phyloP scores from a whole-genome alignment of 805 yeast species.

The Kodamaea restingae region DNA sequence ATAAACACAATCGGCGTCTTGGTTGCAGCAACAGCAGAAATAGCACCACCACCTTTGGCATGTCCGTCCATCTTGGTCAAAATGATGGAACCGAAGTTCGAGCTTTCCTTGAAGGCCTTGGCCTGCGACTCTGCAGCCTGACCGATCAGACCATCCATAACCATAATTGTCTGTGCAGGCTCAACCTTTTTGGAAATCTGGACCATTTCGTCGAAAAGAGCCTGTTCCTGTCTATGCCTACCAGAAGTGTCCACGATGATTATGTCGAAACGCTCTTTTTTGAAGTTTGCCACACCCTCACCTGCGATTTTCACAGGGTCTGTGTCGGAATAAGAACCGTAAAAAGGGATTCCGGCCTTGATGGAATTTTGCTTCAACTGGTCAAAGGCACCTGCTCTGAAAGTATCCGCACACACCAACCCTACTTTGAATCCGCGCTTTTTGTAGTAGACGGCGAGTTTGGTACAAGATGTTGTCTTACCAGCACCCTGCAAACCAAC shows the following conservation, averaged over 20 bases:
- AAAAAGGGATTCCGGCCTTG: slow-evolving; percentile 89
- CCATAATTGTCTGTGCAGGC: slow-evolving; percentile 98
- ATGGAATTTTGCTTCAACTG: slow-evolving; percentile 97
- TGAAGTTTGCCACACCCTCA: slow-evolving; percentile 90
- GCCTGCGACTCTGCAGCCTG: slow-evolving; percentile 98
- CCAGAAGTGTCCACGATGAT: slow-evolving; percentile 98
- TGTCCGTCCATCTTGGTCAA: slow-evolving; percentile 98
- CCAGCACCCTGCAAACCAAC: slow-evolving; percentile 99
- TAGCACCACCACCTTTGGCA: slow-evolving; percentile 99
- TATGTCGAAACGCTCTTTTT: slow-evolving; percentile 84
- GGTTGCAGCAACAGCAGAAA: slow-evolving; percentile 96
- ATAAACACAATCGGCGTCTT: slow-evolving; percentile 91
- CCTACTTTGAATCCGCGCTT: slow-evolving; percentile 93
- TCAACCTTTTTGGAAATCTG: slow-evolving; percentile 83
- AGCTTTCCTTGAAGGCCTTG: slow-evolving; percentile 85
- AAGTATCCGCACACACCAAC: slow-evolving; percentile 97
- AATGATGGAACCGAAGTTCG: slow-evolving; percentile 92
- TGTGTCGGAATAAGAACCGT: slow-evolving; percentile 92
- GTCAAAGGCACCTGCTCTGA: slow-evolving; percentile 99
- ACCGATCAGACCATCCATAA: slow-evolving; percentile 94
- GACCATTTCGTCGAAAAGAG: slow-evolving; percentile 88
- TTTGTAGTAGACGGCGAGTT: slow-evolving; percentile 90
- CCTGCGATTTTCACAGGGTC: slow-evolving; percentile 90
- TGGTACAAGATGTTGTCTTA: slow-evolving; percentile 96
- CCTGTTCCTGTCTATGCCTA: slow-evolving; percentile 92